Evolutionary conservation across 306 rosid genomes (phyloP), one percentile per base, ranked within the genome.

Genomic region (Prunus mongolica): DNA sequence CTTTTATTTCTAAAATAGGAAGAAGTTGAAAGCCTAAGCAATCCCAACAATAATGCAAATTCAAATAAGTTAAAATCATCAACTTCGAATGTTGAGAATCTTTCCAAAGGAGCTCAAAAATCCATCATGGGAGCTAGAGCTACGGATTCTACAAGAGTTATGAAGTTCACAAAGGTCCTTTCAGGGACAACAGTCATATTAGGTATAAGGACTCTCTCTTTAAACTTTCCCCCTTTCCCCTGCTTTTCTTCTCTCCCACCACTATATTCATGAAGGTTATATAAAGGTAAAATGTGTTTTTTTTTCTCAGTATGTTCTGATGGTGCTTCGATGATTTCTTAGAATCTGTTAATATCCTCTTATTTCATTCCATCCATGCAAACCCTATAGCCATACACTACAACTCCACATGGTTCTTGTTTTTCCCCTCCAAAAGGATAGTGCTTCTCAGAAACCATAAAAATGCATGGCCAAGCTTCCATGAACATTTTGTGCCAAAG

Each of bases 131-230:
- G 98, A 69, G 90, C 91, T 47, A 90, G 98, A 83, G 91, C 98
- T 76, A 94, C 96, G 54, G 98, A 94, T 81, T 87, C 97, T 74
- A 95, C 98, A 27, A 88, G 98, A 79, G 88, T 94, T 54, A 69
- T 80, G 81, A 94, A 94, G 87, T 91, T 91, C 89, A 89, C 83
- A 15, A 94, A 86, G 87, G 91, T 83, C 72, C 96, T 94, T 76
- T 90, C 97, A 2, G 95, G 87, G 84, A 90, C 96, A 16, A 85
- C 91, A 67, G 86, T 88, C 71, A 82, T 87, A 77, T 75, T 90
- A 85, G 98, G 98, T 91, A 88, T 60, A 65, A 72, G 57, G 65
- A 38, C 14, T 74, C 78, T 68, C 28, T 69, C 38, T 80, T 74
- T 63, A 70, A 77, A 54, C 65, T 49, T 78, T 14, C 70, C 70